Conservation (phyloP, 2,329 filamentous ascomycete genomes). For the Chalaropsis thielavioides region DNA sequence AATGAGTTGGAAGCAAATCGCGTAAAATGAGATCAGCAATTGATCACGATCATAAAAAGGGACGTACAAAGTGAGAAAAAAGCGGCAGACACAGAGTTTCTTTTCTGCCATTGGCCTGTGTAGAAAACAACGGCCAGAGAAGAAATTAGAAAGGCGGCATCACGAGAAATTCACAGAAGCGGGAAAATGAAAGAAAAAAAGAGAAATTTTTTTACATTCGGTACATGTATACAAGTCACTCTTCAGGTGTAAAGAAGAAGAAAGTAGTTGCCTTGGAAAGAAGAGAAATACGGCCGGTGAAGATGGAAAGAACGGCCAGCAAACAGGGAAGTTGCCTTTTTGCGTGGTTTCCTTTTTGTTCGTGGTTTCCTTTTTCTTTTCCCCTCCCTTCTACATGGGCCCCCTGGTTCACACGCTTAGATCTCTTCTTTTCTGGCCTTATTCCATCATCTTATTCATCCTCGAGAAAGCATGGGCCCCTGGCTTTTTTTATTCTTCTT, state of each 20-base stretch:
- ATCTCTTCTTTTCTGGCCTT: neutral
- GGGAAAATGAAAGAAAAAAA: too few relatives aligned
- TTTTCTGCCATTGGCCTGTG: too few relatives aligned
- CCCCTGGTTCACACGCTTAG: neutral
- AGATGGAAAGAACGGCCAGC: neutral
- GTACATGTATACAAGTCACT: too few relatives aligned
- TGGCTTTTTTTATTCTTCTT: too few relatives aligned
- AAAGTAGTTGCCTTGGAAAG: neutral
- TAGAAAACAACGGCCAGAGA: too few relatives aligned
- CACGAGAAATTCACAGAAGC: too few relatives aligned
- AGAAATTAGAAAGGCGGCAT: too few relatives aligned
- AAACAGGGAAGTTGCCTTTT: neutral
- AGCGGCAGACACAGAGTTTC: neutral
- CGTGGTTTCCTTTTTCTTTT: neutral
- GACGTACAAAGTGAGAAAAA: neutral
- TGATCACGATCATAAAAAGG: neutral
- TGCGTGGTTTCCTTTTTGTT: neutral
- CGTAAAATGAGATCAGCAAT: neutral
- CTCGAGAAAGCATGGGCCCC: neutral
- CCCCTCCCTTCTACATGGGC: neutral
- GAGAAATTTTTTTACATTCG: too few relatives aligned
- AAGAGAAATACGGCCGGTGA: neutral
- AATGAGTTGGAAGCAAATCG: neutral
- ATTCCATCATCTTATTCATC: neutral
- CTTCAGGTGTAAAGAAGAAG: too few relatives aligned